These are phyloP conservation scores for Phlebiopsis gigantea DNA, from an alignment of 768 basidiomycete genomes.

Conservation along the genomic window DNA sequence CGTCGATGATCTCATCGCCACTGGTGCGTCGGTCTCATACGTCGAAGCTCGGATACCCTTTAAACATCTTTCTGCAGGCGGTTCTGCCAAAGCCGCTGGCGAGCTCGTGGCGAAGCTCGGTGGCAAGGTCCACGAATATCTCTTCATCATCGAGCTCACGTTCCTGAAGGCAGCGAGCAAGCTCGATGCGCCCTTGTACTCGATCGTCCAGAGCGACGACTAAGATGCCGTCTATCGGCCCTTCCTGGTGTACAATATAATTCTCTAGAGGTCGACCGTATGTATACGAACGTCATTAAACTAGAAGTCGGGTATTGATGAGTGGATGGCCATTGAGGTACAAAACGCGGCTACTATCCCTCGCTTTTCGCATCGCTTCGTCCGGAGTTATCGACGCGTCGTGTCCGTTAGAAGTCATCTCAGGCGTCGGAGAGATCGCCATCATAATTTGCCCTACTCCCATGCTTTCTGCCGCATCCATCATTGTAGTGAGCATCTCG, in stretches of 20 bases:
- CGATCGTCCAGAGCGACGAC: conserved; percentile 77
- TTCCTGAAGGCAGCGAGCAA: conserved; percentile 72
- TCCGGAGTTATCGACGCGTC: conserved; percentile 4
- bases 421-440: conserved; percentile 37
- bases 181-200: conserved; percentile 85
- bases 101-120: conserved; percentile 80
- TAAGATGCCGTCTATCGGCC: conserved; percentile 16
- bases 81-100: conserved; percentile 90
- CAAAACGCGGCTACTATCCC: conserved; percentile 41
- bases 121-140: conserved; percentile 83
- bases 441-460: conserved; percentile 47
- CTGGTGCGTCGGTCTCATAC: conserved; percentile 55
- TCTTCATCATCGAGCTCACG: conserved; percentile 86
- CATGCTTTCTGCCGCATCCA: conserved; percentile 44
- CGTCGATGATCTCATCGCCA: conserved; percentile 94
- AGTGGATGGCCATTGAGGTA: conserved; percentile 76
- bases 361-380: conserved; percentile 21
- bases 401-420: conserved; percentile 8
- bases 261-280: not conserved
- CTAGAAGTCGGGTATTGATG: conserved; percentile 61
- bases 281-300: conserved; percentile 12
- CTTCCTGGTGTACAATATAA: not conserved
- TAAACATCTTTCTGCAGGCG: conserved; percentile 46
- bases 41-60: not conserved
- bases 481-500: conserved; percentile 46